phyloP scores from a whole-genome alignment of 768 basidiomycete genomes.

The Tephrocybe sp. region DNA sequence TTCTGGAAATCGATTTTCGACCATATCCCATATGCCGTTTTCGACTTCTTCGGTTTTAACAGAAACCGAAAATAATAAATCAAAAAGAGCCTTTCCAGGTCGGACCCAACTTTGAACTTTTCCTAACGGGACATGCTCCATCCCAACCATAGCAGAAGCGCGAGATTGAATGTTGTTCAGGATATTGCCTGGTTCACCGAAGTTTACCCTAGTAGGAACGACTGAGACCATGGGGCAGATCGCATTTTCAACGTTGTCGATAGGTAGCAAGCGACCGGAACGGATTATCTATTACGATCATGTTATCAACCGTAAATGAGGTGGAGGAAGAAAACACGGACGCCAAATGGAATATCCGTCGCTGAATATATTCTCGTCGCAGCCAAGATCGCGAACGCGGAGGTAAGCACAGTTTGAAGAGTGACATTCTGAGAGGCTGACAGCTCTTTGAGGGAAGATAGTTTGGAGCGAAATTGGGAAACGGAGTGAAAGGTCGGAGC shows the following conservation, averaged over 20 bases:
- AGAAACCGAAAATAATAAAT: conserved; percentile 32
- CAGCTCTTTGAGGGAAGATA: conserved; percentile 23
- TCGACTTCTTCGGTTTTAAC: conserved; percentile 15
- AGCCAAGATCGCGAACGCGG: conserved; percentile 26
- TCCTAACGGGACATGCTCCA: conserved; percentile 30
- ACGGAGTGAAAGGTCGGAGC: conserved; percentile 8
- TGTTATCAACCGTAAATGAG: not conserved
- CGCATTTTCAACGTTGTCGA: conserved; percentile 27
- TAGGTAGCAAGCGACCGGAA: conserved; percentile 32
- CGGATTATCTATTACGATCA: conserved; percentile 28
- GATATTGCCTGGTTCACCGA: conserved; percentile 14
- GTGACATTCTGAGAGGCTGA: conserved; percentile 29
- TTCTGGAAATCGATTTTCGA: conserved; percentile 29
- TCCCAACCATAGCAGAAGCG: conserved; percentile 28
- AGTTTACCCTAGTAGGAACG: conserved; percentile 29
- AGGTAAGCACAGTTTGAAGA: conserved; percentile 30
- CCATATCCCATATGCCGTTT: conserved; percentile 25
- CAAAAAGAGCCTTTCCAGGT: conserved; percentile 29
- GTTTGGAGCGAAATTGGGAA: conserved; percentile 20
- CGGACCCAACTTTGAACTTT: conserved; percentile 34
- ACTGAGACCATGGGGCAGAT: conserved; percentile 31
- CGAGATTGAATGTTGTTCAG: conserved; percentile 24
- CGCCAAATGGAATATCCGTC: conserved; percentile 32
- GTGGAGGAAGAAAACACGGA: conserved; percentile 18
- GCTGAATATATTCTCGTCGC: conserved; percentile 24